phyloP scores from a whole-genome alignment of 768 basidiomycete genomes.

The Boletus tomentosulus region DNA sequence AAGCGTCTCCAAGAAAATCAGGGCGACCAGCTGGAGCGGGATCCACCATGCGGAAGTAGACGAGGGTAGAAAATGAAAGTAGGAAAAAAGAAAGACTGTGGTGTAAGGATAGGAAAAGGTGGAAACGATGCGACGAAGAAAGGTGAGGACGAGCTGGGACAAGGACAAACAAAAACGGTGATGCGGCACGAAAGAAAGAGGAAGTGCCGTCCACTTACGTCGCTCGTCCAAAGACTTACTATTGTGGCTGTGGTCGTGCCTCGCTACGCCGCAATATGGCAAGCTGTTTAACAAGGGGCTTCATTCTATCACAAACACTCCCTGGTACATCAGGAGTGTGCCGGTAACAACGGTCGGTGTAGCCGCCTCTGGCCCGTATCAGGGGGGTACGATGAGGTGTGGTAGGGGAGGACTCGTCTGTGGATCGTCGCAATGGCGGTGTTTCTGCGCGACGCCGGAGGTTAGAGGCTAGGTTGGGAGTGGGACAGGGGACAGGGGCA shows the following conservation, averaged over 20 bases:
- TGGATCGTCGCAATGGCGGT: conserved; percentile 20
- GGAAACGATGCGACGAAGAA: too few species aligned
- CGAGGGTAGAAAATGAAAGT: too few species aligned
- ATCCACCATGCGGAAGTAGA: too few species aligned
- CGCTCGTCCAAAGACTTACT: neutral
- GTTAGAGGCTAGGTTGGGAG: conserved; percentile 10
- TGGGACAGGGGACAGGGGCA: conserved; percentile 15
- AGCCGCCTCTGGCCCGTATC: conserved; percentile 78
- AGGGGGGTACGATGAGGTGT: conserved; percentile 35
- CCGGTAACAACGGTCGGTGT: too few species aligned
- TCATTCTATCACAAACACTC: too few species aligned
- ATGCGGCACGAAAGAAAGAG: neutral
- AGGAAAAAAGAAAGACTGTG: too few species aligned
- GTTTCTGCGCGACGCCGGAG: conserved; percentile 30
- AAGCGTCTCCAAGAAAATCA: too few species aligned
- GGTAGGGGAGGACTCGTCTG: conserved; percentile 10
- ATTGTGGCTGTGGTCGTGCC: neutral
- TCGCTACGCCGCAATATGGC: too few species aligned
- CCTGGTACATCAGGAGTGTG: too few species aligned
- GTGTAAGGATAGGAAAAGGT: too few species aligned
- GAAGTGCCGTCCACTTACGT: neutral
- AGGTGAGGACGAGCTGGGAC: neutral
- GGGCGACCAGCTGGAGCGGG: too few species aligned
- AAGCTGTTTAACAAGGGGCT: too few species aligned
- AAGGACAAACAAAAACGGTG: neutral